phyloP scores from a whole-genome alignment of 148 eudicot species.

The Linanthus parryae region DNA sequence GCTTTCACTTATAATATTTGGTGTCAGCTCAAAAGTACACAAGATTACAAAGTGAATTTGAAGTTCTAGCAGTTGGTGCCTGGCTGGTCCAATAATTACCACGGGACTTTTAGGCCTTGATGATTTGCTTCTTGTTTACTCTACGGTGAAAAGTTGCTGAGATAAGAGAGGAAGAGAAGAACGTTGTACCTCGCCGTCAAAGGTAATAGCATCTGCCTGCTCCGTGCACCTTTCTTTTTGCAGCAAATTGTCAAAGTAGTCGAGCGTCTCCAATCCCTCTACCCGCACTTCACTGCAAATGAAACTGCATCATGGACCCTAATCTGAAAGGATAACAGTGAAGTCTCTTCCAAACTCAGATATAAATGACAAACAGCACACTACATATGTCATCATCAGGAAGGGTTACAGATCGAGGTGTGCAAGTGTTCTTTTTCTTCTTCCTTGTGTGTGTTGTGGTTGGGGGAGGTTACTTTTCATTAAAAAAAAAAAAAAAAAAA shows the following conservation, averaged over 20 bases:
- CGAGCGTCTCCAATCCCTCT: slow-evolving; percentile 90
- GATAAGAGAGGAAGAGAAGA: no score
- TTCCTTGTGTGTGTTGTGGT: no score
- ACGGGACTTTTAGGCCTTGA: background rate
- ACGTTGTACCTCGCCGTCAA: slow-evolving; percentile 72
- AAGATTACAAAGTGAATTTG: no score
- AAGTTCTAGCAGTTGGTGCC: no score
- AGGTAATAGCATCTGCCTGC: slow-evolving; percentile 91
- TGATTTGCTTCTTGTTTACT: background rate
- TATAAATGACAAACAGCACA: background rate
- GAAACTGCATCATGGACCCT: slow-evolving; percentile 22
- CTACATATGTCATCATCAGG: no score
- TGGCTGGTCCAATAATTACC: background rate
- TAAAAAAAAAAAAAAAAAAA: background rate
- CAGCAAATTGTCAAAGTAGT: slow-evolving; percentile 60
- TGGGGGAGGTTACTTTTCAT: no score
- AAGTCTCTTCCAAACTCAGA: slow-evolving; percentile 13
- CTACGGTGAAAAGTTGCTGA: no score
- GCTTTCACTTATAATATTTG: no score
- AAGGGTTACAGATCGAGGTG: no score
- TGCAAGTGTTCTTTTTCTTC: no score
- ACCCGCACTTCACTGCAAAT: slow-evolving; percentile 87
- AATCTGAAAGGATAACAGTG: slow-evolving; percentile 19
- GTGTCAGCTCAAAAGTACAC: no score
- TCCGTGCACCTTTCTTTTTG: slow-evolving; percentile 64